Conservation (phyloP, 306 rosid species). For the Corylus americana region DNA sequence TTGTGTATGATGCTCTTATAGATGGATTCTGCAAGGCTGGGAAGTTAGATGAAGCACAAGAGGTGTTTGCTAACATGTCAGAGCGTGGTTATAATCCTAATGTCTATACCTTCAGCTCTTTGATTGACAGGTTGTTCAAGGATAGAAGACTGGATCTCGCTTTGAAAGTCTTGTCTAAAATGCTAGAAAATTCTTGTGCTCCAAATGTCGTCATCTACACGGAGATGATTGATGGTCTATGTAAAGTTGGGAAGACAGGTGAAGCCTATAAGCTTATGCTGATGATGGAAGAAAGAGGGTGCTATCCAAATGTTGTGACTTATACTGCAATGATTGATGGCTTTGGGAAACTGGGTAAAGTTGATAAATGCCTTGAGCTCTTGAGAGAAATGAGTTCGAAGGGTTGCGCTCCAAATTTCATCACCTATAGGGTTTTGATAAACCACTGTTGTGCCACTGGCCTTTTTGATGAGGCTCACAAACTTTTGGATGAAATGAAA, state of each 20-base stretch:
- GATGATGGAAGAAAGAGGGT: conserved; percentile 84
- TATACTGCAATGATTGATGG: conserved; percentile 93
- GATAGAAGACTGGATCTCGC: conserved; percentile 76
- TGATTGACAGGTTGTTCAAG: conserved; percentile 73
- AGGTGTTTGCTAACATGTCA: conserved; percentile 72
- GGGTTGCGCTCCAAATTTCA: conserved; percentile 84
- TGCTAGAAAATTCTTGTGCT: conserved; percentile 71
- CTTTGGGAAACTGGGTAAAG: conserved; percentile 67
- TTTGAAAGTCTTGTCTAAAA: conserved; percentile 75
- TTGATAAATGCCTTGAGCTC: conserved; percentile 70
- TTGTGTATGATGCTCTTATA: conserved; percentile 78
- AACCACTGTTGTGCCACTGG: conserved; percentile 76
- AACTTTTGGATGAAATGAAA: conserved; percentile 80
- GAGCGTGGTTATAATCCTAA: conserved; percentile 71
- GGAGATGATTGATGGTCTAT: conserved; percentile 85
- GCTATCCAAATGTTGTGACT: conserved; percentile 82
- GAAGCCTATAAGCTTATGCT: conserved; percentile 83
- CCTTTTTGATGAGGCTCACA: conserved; percentile 70
- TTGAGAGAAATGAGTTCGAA: conserved; percentile 72
- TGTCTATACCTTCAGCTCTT: conserved; percentile 79
- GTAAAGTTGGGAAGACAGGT: conserved; percentile 71
- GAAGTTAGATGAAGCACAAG: conserved; percentile 77
- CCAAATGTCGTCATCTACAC: conserved; percentile 91
- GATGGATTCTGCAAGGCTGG: conserved; percentile 86
- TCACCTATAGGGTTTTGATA: conserved; percentile 80